These are phyloP conservation scores for Linderina pennispora DNA, from an alignment of 192 early-diverging fungal species.

Conservation along the genomic window DNA sequence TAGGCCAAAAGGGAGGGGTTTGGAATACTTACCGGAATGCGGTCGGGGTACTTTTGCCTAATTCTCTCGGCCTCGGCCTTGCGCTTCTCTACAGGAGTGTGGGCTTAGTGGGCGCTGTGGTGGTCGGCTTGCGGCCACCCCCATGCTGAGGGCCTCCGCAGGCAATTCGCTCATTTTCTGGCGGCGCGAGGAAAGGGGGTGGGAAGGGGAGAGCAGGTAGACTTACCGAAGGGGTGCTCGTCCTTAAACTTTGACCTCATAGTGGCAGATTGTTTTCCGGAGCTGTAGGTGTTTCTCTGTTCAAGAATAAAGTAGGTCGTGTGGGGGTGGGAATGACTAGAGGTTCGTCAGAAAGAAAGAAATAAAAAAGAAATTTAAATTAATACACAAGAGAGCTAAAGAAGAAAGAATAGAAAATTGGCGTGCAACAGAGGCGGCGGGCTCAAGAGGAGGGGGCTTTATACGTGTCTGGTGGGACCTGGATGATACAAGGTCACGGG, in stretches of 20 bases:
- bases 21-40: slow-evolving; percentile 65
- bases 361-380: not conserved
- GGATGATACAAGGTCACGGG: too few relatives aligned
- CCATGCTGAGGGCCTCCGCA: too few relatives aligned
- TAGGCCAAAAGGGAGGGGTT: too few relatives aligned
- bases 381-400: too few relatives aligned
- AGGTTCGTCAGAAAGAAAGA: not conserved
- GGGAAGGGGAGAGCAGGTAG: too few relatives aligned
- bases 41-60: slow-evolving; percentile 92
- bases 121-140: not conserved
- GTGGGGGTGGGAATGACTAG: too few relatives aligned
- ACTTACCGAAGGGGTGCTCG: slow-evolving; percentile 90
- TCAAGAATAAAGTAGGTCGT: not conserved
- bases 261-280: slow-evolving; percentile 8
- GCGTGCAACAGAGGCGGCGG: too few relatives aligned
- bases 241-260: slow-evolving; percentile 94
- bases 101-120: not conserved
- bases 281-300: not conserved
- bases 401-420: too few relatives aligned
- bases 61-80: slow-evolving; percentile 95
- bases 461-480: too few relatives aligned
- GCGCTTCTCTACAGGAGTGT: slow-evolving; percentile 72
- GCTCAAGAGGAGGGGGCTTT: too few relatives aligned
- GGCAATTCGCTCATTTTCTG: too few relatives aligned
- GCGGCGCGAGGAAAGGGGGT: too few relatives aligned